Evolutionary conservation across 768 basidiomycete genomes (phyloP).

Genomic region (Rhodotorula sphaerocarpa): DNA sequence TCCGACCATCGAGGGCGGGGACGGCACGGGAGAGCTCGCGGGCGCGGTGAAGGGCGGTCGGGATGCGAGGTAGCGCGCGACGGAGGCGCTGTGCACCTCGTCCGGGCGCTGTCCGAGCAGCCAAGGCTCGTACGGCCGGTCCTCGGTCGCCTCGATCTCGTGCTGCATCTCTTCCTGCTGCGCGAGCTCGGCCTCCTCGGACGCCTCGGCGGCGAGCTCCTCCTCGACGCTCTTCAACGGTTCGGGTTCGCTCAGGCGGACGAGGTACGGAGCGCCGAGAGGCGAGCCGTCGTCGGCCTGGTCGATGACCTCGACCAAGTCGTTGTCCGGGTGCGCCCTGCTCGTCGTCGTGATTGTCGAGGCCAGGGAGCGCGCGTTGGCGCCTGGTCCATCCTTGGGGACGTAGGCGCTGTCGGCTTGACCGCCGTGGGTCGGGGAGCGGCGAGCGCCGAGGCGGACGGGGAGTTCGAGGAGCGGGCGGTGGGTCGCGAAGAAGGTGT

Average conservation of each 20-base stretch:
- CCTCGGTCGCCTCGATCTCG: slow-evolving; percentile 18
- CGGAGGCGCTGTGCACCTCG: background rate
- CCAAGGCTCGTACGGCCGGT: slow-evolving; percentile 33
- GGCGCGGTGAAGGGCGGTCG: slow-evolving; percentile 20
- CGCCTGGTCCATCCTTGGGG: background rate
- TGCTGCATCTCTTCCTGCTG: slow-evolving; percentile 22
- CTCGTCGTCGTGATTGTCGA: no score
- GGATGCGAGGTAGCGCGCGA: slow-evolving; percentile 32
- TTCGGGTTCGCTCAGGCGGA: background rate
- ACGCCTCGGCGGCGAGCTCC: slow-evolving; percentile 20
- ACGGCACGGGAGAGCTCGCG: background rate
- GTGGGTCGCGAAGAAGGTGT: slow-evolving; percentile 31
- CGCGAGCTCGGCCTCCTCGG: slow-evolving; percentile 16
- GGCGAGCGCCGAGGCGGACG: slow-evolving; percentile 15
- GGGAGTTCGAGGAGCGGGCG: slow-evolving; percentile 36
- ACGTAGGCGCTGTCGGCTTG: background rate
- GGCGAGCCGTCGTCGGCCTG: slow-evolving; percentile 25
- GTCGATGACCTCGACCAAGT: slow-evolving; percentile 25
- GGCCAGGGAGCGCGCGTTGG: background rate
- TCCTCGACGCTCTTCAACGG: slow-evolving; percentile 21
- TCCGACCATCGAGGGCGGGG: background rate
- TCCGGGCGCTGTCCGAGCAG: slow-evolving; percentile 28
- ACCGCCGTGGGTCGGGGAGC: background rate
- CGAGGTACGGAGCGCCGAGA: slow-evolving; percentile 23
- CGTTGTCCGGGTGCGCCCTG: background rate